Evolutionary conservation across 495 filamentous ascomycete species (phyloP).

Genomic region (Trichoderma orchidacearum): DNA sequence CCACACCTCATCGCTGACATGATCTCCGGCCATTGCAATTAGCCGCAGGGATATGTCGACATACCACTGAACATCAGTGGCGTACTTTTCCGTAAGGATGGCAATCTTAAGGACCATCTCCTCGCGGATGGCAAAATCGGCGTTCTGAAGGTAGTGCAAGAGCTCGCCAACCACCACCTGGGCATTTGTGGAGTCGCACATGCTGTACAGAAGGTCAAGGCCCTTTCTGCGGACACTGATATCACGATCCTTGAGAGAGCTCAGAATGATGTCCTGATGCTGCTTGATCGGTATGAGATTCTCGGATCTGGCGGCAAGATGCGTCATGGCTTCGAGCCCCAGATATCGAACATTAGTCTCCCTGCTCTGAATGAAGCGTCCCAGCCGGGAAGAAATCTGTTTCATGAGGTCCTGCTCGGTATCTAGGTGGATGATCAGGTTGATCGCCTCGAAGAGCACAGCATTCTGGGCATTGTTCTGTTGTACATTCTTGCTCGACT

Average conservation of each 20-base stretch:
- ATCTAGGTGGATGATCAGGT: slow-evolving; percentile 96
- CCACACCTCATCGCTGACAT: slow-evolving; percentile 99
- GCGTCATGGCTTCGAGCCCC: slow-evolving; percentile 94
- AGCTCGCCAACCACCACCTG: slow-evolving; percentile 88
- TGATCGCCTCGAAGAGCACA: slow-evolving; percentile 96
- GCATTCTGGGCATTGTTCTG: slow-evolving; percentile 99
- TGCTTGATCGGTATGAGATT: slow-evolving; percentile 96
- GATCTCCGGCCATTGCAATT: slow-evolving; percentile 92
- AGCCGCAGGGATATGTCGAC: slow-evolving; percentile 93
- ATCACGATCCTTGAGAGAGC: slow-evolving; percentile 86
- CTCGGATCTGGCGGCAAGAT: slow-evolving; percentile 87
- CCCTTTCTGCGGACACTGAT: slow-evolving; percentile 96
- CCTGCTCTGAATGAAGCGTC: slow-evolving; percentile 90
- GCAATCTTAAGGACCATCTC: slow-evolving; percentile 99
- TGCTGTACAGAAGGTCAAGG: slow-evolving; percentile 94
- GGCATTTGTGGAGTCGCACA: slow-evolving; percentile 93
- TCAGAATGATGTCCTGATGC: slow-evolving; percentile 90
- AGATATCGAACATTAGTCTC: slow-evolving; percentile 98
- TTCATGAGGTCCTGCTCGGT: slow-evolving; percentile 93
- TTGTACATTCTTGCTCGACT: slow-evolving; percentile 95
- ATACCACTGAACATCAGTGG: slow-evolving; percentile 97
- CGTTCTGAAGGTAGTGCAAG: slow-evolving; percentile 84
- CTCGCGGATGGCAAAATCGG: slow-evolving; percentile 93
- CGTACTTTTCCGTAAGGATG: slow-evolving; percentile 96
- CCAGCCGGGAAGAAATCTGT: slow-evolving; percentile 85